Percentiles rank a stretch among this genome's conserved stretches.
Conservation (phyloP, 192 early-diverging fungal species). For the Podila minutissima region DNA sequence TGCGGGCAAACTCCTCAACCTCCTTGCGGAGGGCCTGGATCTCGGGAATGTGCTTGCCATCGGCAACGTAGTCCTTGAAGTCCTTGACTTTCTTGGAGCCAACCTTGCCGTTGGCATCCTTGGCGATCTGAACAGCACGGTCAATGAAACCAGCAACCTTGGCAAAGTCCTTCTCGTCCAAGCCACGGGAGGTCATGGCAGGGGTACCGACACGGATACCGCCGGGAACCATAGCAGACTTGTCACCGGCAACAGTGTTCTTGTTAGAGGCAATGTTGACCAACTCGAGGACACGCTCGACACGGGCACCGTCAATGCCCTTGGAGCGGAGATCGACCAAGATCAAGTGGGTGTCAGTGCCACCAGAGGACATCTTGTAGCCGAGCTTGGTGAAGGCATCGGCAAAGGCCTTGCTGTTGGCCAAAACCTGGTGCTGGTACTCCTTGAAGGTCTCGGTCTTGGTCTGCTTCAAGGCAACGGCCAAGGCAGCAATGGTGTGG, state of each 20-base stretch:
- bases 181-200: conserved; percentile 96
- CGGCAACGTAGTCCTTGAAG: conserved; percentile 88
- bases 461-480: conserved; percentile 94
- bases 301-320: conserved; percentile 94
- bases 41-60: conserved; percentile 65
- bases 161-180: conserved; percentile 89
- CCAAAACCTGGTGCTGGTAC: conserved; percentile 93
- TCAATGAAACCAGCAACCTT: conserved; percentile 89
- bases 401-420: conserved; percentile 92
- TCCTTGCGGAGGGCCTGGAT: conserved; percentile 79
- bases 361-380: conserved; percentile 89
- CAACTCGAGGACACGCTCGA: conserved; percentile 95
- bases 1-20: conserved; percentile 83
- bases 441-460: conserved; percentile 85
- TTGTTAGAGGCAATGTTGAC: conserved; percentile 99
- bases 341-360: conserved; percentile 96
- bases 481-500: conserved; percentile 96
- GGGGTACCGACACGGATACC: conserved; percentile 96
- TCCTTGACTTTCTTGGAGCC: conserved; percentile 83
- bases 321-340: conserved; percentile 87
- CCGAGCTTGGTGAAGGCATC: conserved; percentile 72
- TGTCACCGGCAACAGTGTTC: conserved; percentile 99
- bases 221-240: conserved; percentile 90
- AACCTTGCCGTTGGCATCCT: conserved; percentile 73
- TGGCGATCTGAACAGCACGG: conserved; percentile 83